These are phyloP conservation scores for Mrakia gelida DNA, from an alignment of 768 basidiomycete species.

Conservation along the genomic window DNA sequence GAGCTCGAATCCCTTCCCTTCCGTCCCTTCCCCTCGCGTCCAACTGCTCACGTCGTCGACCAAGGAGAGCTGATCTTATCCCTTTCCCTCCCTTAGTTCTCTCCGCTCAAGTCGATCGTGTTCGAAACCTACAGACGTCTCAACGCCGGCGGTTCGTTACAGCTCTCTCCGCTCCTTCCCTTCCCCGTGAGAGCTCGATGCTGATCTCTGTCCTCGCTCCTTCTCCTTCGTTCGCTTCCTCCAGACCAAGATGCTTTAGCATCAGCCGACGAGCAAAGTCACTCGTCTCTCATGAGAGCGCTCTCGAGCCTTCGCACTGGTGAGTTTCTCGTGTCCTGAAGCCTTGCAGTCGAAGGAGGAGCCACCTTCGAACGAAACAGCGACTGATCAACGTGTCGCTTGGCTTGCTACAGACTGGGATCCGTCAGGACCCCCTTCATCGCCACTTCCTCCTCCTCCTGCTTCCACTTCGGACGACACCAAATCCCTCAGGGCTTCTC, in stretches of 20 bases:
- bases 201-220: too few species aligned
- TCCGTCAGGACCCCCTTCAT: background rate
- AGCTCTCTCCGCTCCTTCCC: background rate
- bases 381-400: background rate
- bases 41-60: background rate
- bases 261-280: background rate
- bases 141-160: background rate
- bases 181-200: background rate
- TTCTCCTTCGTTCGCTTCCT: background rate
- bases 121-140: background rate
- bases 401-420: background rate
- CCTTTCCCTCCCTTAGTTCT: background rate
- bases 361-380: too few species aligned
- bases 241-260: background rate
- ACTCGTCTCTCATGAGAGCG: background rate
- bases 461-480: background rate
- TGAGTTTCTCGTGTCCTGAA: background rate
- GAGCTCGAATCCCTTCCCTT: background rate
- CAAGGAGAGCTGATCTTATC: background rate
- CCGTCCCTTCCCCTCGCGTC: too few species aligned
- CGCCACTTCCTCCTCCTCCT: background rate
- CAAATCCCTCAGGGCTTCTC: background rate
- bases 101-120: background rate
- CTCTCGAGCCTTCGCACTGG: background rate
- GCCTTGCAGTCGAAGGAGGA: background rate